phyloP scores from a whole-genome alignment of 208 protist species.

The Trypanosoma congolense region DNA sequence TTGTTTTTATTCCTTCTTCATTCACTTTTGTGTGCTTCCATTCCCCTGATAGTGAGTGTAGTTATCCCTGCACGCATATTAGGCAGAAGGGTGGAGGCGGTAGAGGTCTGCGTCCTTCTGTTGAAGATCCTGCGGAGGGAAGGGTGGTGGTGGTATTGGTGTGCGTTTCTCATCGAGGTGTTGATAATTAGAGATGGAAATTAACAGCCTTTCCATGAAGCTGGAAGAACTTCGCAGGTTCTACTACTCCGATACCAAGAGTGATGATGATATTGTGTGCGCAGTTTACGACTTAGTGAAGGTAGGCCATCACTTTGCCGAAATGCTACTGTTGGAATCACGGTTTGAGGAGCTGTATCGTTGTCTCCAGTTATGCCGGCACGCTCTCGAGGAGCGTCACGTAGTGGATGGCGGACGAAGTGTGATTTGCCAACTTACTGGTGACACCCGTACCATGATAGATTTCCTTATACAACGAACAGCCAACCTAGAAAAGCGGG shows the following conservation, averaged over 20 bases:
- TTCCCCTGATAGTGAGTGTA: too few species aligned
- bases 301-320: slow-evolving; percentile 39
- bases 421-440: slow-evolving; percentile 6
- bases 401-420: not conserved
- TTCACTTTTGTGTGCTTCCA: too few species aligned
- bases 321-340: slow-evolving; percentile 55
- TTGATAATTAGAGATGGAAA: slow-evolving; percentile 34
- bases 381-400: slow-evolving; percentile 24
- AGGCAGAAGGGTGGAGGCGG: too few species aligned
- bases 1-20: too few species aligned
- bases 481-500: slow-evolving; percentile 39
- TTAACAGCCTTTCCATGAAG: slow-evolving; percentile 39
- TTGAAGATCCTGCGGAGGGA: too few species aligned
- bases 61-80: too few species aligned
- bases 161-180: not conserved
- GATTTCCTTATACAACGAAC: slow-evolving; percentile 51
- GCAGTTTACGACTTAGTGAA: slow-evolving; percentile 57
- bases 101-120: too few species aligned
- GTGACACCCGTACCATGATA: slow-evolving; percentile 46
- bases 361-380: slow-evolving; percentile 58
- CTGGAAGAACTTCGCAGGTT: slow-evolving; percentile 38
- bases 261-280: slow-evolving; percentile 69
- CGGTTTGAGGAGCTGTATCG: slow-evolving; percentile 65
- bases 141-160: too few species aligned
- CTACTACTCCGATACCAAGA: slow-evolving; percentile 52